Evolutionary conservation across 192 early-diverging fungal species (phyloP), one percentile per base, ranked within the genome.

Genomic region (Coemansia sp.): DNA sequence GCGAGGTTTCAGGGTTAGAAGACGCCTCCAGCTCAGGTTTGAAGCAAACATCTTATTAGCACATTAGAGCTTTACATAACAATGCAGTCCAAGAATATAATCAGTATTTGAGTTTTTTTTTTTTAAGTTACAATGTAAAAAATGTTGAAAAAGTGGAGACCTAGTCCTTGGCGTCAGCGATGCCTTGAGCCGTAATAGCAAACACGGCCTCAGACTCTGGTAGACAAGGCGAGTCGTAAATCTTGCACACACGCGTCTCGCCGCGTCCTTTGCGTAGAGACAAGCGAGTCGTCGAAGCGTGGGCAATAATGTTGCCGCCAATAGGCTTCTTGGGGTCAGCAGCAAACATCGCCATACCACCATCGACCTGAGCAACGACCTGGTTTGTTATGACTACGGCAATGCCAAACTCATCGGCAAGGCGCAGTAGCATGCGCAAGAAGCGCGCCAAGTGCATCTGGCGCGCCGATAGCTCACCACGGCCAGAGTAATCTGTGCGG

Each of bases 311-410:
- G 81, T 99, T 96, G 67, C 97, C 97, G 57, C 97, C 97, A 67
- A 97, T 96, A 3, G 97, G 97, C 67, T 99, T 99, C 74, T 96
- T 97, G 20, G 92, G 92, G 68, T 96, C 95, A 15, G 91, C 81
- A 31, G 89, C 90, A 86, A 96, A 97, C 91, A 95, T 95, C 24
- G 91, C 85, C 71, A 90, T 89, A 22, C 85, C 89, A 62, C 96
- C 96, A 77, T 99, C 96, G 0, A 98, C 92, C 52, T 88, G 93
- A 2, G 96, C 95, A 7, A 99, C 96, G 3, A 99, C 96, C 83
- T 99, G 97, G 77, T 99, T 99, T 8, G 97, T 98, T 42, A 99
- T 94, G 1, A 99, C 97, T 10, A 97, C 94, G 5, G 97, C 97
- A 29, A 97, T 91, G 62, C 96, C 96, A 87, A 96, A 99, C 90